A percentile compares a stretch with the other conserved stretches of the same genome.
These are phyloP conservation scores for Cytidiella melzeri DNA, from an alignment of 768 basidiomycete genomes.

Conservation along the genomic window DNA sequence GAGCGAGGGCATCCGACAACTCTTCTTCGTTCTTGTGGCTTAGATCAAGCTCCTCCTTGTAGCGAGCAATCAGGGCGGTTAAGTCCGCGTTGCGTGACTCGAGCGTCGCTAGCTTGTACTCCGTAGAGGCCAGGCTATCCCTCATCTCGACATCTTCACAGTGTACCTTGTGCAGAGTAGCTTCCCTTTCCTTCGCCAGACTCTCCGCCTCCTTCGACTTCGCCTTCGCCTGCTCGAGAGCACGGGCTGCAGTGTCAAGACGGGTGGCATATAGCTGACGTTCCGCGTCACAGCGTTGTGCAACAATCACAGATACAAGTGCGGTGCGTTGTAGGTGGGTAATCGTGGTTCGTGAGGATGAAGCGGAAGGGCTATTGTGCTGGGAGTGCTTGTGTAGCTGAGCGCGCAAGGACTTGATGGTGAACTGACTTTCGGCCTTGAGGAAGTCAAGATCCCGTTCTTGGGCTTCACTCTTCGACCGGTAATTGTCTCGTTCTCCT, in stretches of 20 bases:
- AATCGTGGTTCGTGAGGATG: not conserved
- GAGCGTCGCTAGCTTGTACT: constrained; percentile 8
- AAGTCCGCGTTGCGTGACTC: constrained; percentile 16
- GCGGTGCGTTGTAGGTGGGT: not conserved
- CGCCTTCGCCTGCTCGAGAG: not conserved
- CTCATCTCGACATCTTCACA: constrained; percentile 13
- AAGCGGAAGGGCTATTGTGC: constrained; percentile 1
- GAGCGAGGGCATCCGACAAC: constrained; percentile 28
- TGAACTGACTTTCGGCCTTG: constrained; percentile 59
- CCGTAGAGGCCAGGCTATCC: constrained; percentile 9
- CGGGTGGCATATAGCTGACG: constrained; percentile 4
- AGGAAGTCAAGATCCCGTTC: constrained; percentile 62
- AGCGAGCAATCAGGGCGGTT: constrained; percentile 10
- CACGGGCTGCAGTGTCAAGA: not conserved
- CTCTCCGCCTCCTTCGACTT: not conserved
- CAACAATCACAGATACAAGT: constrained; percentile 9
- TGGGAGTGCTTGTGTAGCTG: constrained; percentile 32
- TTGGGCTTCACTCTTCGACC: constrained; percentile 58
- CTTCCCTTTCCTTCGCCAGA: not conserved
- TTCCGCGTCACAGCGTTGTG: constrained; percentile 9
- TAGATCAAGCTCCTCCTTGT: constrained; percentile 16
- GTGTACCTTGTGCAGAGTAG: not conserved
- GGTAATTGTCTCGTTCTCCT: constrained; percentile 27
- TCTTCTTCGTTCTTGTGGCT: constrained; percentile 11
- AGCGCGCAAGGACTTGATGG: constrained; percentile 51